Conservation (phyloP, 441 rosid species). For the Hura crepitans region DNA sequence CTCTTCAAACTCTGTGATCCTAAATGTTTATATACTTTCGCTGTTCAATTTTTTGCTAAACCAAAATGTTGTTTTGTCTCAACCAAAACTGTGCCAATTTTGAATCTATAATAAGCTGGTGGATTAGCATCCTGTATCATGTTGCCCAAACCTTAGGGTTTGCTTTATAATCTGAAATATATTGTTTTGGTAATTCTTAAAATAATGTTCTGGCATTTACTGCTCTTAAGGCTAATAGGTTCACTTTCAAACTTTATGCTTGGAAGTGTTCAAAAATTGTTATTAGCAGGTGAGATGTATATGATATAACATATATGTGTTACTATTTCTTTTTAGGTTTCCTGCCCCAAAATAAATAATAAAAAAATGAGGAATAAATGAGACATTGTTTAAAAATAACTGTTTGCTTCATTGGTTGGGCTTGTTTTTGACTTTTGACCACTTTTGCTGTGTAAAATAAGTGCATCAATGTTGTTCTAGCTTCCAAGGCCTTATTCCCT, state of each 20-base stretch:
- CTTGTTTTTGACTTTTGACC: not conserved
- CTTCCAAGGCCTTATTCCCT: not conserved
- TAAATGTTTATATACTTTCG: not conserved
- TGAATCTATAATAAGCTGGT: not conserved
- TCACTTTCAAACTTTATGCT: not conserved
- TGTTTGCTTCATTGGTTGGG: not conserved
- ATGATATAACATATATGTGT: not conserved
- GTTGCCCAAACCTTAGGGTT: not conserved
- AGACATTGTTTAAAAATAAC: not conserved
- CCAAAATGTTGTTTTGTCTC: not conserved
- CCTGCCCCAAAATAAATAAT: not conserved
- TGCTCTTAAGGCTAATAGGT: not conserved
- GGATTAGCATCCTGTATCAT: too few relatives aligned
- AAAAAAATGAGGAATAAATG: not conserved
- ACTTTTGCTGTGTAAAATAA: not conserved
- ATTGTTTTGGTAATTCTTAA: not conserved
- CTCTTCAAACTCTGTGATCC: not conserved
- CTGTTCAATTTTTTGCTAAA: not conserved
- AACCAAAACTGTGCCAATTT: not conserved
- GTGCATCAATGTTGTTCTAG: not conserved
- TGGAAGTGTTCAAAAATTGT: not conserved
- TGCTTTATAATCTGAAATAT: not conserved
- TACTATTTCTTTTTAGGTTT: not conserved
- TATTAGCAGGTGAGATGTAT: not conserved
- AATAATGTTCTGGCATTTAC: not conserved